Evolutionary conservation across 345 rosid genomes (phyloP).

Genomic region (Streptanthus diversifolius): DNA sequence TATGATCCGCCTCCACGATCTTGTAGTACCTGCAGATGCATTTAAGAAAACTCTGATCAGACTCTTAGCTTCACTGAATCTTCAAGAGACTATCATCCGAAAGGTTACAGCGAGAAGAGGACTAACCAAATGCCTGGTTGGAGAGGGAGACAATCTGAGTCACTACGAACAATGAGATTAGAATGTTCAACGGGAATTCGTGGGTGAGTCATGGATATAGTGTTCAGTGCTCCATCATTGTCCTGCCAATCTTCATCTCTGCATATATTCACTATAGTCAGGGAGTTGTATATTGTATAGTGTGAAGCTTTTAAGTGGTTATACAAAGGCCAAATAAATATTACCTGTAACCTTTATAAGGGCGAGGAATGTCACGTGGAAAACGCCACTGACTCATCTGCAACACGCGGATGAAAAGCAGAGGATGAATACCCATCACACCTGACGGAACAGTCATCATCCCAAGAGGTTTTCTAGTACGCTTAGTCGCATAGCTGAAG

Average conservation of each 20-base stretch:
- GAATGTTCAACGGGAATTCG: conserved; percentile 76
- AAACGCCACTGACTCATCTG: conserved; percentile 86
- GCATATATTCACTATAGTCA: neutral
- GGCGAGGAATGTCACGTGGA: conserved; percentile 60
- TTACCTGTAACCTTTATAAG: conserved; percentile 92
- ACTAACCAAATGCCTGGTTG: conserved; percentile 92
- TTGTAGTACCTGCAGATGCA: conserved; percentile 75
- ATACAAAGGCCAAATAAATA: neutral
- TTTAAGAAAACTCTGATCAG: neutral
- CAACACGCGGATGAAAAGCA: conserved; percentile 74
- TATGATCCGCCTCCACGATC: conserved; percentile 86
- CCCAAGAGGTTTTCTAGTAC: conserved; percentile 61
- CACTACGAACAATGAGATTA: conserved; percentile 43
- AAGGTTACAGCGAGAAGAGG: neutral
- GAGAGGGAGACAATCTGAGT: conserved; percentile 60
- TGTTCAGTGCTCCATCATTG: conserved; percentile 94
- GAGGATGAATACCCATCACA: conserved; percentile 70
- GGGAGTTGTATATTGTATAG: neutral
- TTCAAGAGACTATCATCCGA: neutral
- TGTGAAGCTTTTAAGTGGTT: neutral
- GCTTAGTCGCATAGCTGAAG: conserved; percentile 90
- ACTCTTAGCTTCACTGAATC: neutral
- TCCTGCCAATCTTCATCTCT: conserved; percentile 98
- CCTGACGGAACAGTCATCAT: conserved; percentile 68
- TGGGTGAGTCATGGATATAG: conserved; percentile 94